Percentiles rank a stretch among this genome's conserved stretches.
These are phyloP conservation scores for Oryza brachyantha DNA, from an alignment of 176 grass and related monocot species.

Conservation along the genomic window DNA sequence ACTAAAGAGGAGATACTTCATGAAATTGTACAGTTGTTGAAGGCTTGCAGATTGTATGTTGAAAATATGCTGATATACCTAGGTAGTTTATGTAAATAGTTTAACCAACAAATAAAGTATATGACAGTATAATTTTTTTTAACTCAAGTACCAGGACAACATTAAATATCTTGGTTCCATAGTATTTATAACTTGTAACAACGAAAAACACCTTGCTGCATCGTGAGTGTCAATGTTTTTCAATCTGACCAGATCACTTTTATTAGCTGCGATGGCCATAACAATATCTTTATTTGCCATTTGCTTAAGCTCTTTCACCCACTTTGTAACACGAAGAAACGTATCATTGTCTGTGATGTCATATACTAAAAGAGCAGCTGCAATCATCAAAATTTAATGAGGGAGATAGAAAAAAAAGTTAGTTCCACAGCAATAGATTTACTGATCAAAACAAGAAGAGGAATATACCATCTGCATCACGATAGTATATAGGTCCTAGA, in stretches of 20 bases:
- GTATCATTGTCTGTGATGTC: slow-evolving; percentile 67
- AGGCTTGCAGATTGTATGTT: background rate
- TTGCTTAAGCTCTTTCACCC: slow-evolving; percentile 86
- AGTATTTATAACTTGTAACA: background rate
- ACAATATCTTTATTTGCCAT: slow-evolving; percentile 80
- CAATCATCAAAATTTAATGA: slow-evolving; percentile 21
- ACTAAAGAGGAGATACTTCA: background rate
- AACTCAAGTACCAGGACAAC: background rate
- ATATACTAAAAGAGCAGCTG: slow-evolving; percentile 88
- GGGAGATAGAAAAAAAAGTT: background rate
- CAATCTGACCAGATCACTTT: slow-evolving; percentile 78
- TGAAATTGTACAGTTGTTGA: background rate
- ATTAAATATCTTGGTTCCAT: background rate
- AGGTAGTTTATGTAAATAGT: background rate
- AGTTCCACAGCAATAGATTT: background rate
- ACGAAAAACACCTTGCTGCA: slow-evolving; percentile 28
- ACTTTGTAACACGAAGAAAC: slow-evolving; percentile 76
- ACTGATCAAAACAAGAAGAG: background rate
- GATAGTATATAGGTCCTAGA: slow-evolving; percentile 79
- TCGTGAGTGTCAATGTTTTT: slow-evolving; percentile 67
- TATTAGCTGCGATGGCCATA: slow-evolving; percentile 75
- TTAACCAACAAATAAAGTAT: background rate
- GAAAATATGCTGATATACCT: background rate
- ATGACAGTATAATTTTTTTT: background rate
- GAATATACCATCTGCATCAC: slow-evolving; percentile 65